Evolutionary conservation across 2,329 filamentous ascomycete genomes (phyloP), one percentile per base, ranked within the genome.

Genomic region (Fusarium sp.): DNA sequence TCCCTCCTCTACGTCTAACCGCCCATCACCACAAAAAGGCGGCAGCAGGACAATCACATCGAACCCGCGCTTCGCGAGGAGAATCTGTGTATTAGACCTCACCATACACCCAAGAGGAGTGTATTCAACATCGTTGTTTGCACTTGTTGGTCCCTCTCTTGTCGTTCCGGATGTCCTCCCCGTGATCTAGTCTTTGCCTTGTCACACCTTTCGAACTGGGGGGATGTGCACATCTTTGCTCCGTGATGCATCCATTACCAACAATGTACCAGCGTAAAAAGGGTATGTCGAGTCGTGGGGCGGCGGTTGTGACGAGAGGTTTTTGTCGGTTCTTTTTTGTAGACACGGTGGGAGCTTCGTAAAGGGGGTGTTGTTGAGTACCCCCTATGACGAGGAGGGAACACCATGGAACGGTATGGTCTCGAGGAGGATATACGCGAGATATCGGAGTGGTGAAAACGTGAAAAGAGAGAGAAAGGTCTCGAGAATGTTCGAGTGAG

Each of bases 361-460:
- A 68, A 75, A 63, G 56, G 69, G 68, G 66, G 69, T 71, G 60
- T 32, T 61, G 52, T 32, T 61, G 52, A 74, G 30, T 60, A 40
- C 35, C 37, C 47, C 57, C 60, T 61, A 22, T 64, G 52, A 12
- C 22, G 58, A 37, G 14, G 15, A 32, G 58, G 56, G 37, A 50
- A 38, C 58, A 61, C 64, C 37, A 33, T 40, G 17, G 27, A 20
- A 38, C 73, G 45, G 25, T 22, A 52, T 61, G 8, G 25, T 22
- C 15, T 56, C 10, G 17, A 43, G 22, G n/a, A 27, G n/a, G 22
- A 35, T 35, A n/a, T 2, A 17, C 15, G 27, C 10, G 12, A 30
- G 47, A 52, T 52, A 52, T 52, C 15, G 22, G 35, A 15, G 9
- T 32, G 7, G n/a, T 15, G 2, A 32, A 52, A 25, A 38, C 17